Base-by-base conservation (phyloP, 2,329 filamentous ascomycete species). In the Colletotrichum filicis region DNA sequence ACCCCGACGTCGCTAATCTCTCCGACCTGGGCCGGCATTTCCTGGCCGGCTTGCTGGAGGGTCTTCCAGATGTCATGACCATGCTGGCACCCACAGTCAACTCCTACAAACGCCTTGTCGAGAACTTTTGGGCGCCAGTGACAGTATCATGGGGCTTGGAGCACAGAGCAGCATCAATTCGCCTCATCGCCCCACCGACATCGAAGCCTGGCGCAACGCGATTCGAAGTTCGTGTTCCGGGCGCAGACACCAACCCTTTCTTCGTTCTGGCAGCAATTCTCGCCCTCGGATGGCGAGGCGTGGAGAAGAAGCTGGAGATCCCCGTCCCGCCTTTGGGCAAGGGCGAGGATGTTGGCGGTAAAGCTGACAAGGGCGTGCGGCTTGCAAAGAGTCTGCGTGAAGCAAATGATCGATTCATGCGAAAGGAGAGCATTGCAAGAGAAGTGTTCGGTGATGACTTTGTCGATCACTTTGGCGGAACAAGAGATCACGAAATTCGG, bases 51-150 rank as follows among this genome's bases (percentile, higher is more conserved):
- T 83, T 99, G 1, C 88, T 99, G 0, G 92, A 94, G 28, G 97
- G 96, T 16, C 88, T 99, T 4, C 95, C 97, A 2, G 95, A 98
- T 79, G 91, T 98, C 76, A 99, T 99, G 97, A 97, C 97, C 1
- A 87, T 98, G 71, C 87, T 99, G 14, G 97, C 96, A 1, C 97
- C 97, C 0, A 99, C 95, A 1, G 90, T 99, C 79, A 99, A 99
- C 88, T 97, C 94, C 74, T 99, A 99, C 88, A 99, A 99, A 85
- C 92, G 97, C 4, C 89, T 99, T 0, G 97, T 99, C 2, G 97
- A 99, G 86, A 98, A 98, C 85, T 98, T 98, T 84, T 99, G 97
- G 97, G 97, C 97, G 0, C 97, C 97, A 0, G 97, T 99, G 6
- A 98, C 96, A 0, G 97, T 98, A 0, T 98, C 95, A 0, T 99